Base-by-base conservation (phyloP, 495 filamentous ascomycete genomes). In the Trichoderma virens region DNA sequence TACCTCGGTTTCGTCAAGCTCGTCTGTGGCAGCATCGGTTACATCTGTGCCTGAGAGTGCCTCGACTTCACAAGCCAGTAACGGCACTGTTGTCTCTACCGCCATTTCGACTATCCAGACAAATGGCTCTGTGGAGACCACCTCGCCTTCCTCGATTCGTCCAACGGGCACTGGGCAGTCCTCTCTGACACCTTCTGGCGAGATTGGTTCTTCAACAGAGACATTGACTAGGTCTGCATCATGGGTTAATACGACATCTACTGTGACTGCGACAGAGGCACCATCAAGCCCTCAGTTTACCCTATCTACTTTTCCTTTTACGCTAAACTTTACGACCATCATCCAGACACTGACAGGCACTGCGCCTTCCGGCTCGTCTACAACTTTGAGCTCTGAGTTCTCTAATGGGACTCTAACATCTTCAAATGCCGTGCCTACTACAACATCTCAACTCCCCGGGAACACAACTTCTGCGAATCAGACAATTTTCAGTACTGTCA, bases 1-100 rank as follows among this genome's bases (percentile, higher is more conserved):
- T 2, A 35, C 59, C 7, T 67, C 60, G 16, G 63, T 56, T 16
- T 63, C 64, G 32, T 63, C 66, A 7, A 65, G 27, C 35, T 62
- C 51, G 8, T 56, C 51, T 56, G 25, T 3, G 25, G 13, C 11
- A 56, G 23, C 25, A 30, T 30, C 51, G 3, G 51, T 56, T 30
- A 56, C 51, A 28, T 56, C 51, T 28, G 27, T 30, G 23, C 27
- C 25, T 30, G 23, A 6, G 23, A 31, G 5, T 30, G 8, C 27
- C 3, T 18, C 51, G 30, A 31, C 27, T 28, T 56, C 51, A 16
- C 51, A 30, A 31, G 3, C 25, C 51, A 47, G 20, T 20, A 47
- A 47, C 8, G 51, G 25, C 25, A 56, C 47, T 59, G 28, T 25
- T 45, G 59, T 39, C 28, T 32, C 64, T 43, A 35, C 64, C 13